Percentiles rank a stretch among this genome's conserved stretches.
These are phyloP conservation scores for Dendrostoma leiphaemia DNA, from an alignment of 2,329 filamentous ascomycete genomes.

Conservation along the genomic window DNA sequence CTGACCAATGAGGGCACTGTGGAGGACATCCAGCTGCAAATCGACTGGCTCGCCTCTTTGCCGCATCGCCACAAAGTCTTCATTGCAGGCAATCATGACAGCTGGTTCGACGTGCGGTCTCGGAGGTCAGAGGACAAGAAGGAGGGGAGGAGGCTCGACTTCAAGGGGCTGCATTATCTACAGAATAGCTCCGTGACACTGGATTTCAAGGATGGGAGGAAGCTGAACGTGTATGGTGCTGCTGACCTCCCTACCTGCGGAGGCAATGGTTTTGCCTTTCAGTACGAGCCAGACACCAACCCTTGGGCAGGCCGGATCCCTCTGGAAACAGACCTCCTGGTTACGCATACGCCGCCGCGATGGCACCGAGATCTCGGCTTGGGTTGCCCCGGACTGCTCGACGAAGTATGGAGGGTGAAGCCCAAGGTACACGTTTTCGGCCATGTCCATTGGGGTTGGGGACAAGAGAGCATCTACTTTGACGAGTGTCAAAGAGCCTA, in stretches of 20 bases:
- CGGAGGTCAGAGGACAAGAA: constrained; percentile 55
- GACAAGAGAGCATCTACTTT: constrained; percentile 69
- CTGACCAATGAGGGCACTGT: constrained; percentile 71
- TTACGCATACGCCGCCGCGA: constrained; percentile 80
- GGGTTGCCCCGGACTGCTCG: constrained; percentile 69
- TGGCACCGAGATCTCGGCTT: constrained; percentile 68
- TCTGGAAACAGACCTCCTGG: constrained; percentile 69
- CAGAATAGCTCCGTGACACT: constrained; percentile 66
- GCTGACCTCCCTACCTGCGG: constrained; percentile 78
- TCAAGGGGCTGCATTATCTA: constrained; percentile 71
- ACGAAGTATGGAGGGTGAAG: constrained; percentile 71
- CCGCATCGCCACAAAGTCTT: constrained; percentile 80
- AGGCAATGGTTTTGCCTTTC: constrained; percentile 71
- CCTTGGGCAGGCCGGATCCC: constrained; percentile 75
- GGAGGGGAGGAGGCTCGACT: constrained; percentile 55
- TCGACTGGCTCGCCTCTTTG: constrained; percentile 76
- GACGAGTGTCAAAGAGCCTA: constrained; percentile 71
- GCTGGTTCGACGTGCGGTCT: constrained; percentile 71
- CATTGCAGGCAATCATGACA: constrained; percentile 87
- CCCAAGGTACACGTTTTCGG: constrained; percentile 81
- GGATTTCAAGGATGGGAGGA: constrained; percentile 57
- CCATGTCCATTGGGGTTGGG: constrained; percentile 77
- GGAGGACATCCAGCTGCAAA: constrained; percentile 72
- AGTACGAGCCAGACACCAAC: constrained; percentile 64
- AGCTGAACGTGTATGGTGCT: constrained; percentile 73